phyloP scores from a whole-genome alignment of 345 rosid genomes.

The Citrus medica region DNA sequence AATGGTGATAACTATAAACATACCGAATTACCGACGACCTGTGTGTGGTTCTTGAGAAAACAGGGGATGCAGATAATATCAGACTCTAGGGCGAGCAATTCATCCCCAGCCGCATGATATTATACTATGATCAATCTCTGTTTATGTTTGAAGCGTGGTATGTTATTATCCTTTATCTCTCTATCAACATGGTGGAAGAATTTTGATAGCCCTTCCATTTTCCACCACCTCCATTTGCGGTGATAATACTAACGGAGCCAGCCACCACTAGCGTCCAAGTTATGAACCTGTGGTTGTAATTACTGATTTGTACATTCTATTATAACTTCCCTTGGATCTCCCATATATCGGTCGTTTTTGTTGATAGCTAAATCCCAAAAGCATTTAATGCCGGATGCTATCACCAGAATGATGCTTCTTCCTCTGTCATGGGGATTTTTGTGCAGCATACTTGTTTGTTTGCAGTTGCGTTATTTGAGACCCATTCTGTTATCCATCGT shows the following conservation, averaged over 20 bases:
- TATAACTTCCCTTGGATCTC: no score
- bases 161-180: not conserved
- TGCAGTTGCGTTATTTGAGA: not conserved
- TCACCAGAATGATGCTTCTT: not conserved
- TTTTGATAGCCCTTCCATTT: not conserved
- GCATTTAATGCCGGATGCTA: not conserved
- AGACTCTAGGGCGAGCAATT: no score
- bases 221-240: not conserved
- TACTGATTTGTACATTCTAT: not conserved
- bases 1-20: not conserved
- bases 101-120: no score
- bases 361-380: not conserved
- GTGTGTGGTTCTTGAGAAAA: not conserved
- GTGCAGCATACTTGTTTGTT: not conserved
- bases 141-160: not conserved
- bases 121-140: no score
- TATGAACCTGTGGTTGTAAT: not conserved
- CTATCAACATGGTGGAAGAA: no score
- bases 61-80: no score
- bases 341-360: no score
- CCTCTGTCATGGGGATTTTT: not conserved
- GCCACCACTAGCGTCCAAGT: not conserved
- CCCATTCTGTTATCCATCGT: not conserved
- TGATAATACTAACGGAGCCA: not conserved
- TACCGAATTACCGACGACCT: not conserved